Conservation (phyloP, 805 yeast species). For the Wickerhamiella vanderwaltii region DNA sequence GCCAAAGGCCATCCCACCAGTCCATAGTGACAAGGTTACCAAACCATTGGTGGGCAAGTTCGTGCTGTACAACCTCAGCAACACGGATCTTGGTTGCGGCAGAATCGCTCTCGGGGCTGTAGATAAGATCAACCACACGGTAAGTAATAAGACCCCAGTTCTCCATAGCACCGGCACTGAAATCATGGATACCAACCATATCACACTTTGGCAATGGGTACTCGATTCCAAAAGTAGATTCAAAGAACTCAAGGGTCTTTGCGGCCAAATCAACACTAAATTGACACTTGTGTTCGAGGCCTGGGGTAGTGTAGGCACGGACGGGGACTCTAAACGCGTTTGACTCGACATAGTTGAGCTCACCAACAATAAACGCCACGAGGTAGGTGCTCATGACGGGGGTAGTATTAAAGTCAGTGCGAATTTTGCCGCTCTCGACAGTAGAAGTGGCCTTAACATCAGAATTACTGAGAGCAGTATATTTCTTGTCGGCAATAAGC, state of each 20-base stretch:
- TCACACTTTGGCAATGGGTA: constrained; percentile 78
- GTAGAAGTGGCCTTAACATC: constrained; percentile 36
- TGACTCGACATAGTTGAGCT: constrained; percentile 48
- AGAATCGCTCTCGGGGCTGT: constrained; percentile 58
- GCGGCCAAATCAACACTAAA: constrained; percentile 56
- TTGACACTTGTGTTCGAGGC: constrained; percentile 47
- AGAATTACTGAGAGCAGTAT: constrained; percentile 59
- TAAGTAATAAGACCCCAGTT: constrained; percentile 76
- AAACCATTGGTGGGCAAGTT: constrained; percentile 85
- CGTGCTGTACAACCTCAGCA: constrained; percentile 74
- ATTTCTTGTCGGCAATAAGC: constrained; percentile 38
- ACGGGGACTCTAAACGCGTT: constrained; percentile 48
- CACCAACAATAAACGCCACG: constrained; percentile 63
- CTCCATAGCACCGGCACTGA: constrained; percentile 83
- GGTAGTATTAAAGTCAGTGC: constrained; percentile 47
- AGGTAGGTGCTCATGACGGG: constrained; percentile 64
- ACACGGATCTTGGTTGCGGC: constrained; percentile 54
- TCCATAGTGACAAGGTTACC: constrained; percentile 84
- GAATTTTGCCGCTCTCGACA: constrained; percentile 32
- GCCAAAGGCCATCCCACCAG: constrained; percentile 91
- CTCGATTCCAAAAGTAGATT: constrained; percentile 50
- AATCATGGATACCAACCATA: constrained; percentile 64
- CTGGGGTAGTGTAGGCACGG: constrained; percentile 59
- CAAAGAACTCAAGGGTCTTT: constrained; percentile 52
- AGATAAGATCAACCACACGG: constrained; percentile 47